Percentiles rank a stretch among this genome's conserved stretches.
These are phyloP conservation scores for Porogramme epimiltina DNA, from an alignment of 1,284 basidiomycete genomes.

Conservation along the genomic window DNA sequence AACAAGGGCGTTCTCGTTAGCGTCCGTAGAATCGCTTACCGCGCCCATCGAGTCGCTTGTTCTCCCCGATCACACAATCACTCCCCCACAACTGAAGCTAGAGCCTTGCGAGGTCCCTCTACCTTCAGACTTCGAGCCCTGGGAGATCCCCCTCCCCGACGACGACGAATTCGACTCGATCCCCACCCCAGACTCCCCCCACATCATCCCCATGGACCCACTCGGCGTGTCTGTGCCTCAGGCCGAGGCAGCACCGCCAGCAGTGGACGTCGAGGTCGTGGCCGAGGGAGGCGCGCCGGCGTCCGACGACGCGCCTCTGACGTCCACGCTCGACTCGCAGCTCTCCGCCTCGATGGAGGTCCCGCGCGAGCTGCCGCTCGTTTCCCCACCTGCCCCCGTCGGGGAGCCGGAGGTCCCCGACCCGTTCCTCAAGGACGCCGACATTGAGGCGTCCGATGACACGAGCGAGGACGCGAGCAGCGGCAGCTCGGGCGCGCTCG, in stretches of 20 bases:
- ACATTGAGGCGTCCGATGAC: slow-evolving; percentile 29
- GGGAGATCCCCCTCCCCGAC: slow-evolving; percentile 5
- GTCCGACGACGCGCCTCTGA: slow-evolving; percentile 6
- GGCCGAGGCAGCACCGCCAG: no score
- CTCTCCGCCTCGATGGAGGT: slow-evolving; percentile 15
- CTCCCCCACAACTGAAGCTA: not conserved
- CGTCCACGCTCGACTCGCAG: slow-evolving; percentile 16
- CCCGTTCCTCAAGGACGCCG: slow-evolving; percentile 43
- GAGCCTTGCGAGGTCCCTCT: slow-evolving; percentile 4
- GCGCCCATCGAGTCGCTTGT: slow-evolving; percentile 15
- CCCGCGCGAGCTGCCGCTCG: slow-evolving; percentile 7
- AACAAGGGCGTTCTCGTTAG: slow-evolving; percentile 4
- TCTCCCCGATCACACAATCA: not conserved
- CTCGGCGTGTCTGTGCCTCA: slow-evolving; percentile 3
- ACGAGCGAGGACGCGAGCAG: slow-evolving; percentile 3
- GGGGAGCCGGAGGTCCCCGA: slow-evolving; percentile 52
- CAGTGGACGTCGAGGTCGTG: not conserved
- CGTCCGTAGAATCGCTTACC: slow-evolving; percentile 14
- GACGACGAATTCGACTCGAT: not conserved
- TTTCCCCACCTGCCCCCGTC: slow-evolving; percentile 16
- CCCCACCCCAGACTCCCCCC: not conserved
- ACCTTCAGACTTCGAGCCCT: slow-evolving; percentile 5
- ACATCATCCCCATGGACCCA: slow-evolving; percentile 11
- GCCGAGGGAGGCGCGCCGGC: not conserved
- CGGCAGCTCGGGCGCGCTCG: slow-evolving; percentile 1